These are phyloP conservation scores for Cystobasidium tubakii DNA, from an alignment of 768 basidiomycete genomes.

Conservation along the genomic window DNA sequence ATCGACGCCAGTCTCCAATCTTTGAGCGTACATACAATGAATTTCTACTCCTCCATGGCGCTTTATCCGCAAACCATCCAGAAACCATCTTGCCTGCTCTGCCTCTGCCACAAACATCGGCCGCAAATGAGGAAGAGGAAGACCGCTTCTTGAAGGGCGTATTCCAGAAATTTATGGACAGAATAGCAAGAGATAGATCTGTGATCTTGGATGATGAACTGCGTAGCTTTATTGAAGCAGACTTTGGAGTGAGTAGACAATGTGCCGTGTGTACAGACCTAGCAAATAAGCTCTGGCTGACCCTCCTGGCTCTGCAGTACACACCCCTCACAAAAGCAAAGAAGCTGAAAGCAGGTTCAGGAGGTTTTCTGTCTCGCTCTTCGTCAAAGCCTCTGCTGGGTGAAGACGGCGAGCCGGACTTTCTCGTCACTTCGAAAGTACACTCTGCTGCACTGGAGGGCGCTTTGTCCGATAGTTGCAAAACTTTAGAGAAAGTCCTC, in stretches of 20 bases:
- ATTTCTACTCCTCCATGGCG: constrained; percentile 87
- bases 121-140: constrained; percentile 95
- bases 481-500: constrained; percentile 67
- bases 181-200: constrained; percentile 87
- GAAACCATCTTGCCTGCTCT: constrained; percentile 95
- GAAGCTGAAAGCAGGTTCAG: constrained; percentile 62
- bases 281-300: neutral
- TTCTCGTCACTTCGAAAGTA: constrained; percentile 78
- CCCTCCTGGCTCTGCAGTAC: neutral
- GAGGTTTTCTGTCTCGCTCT: constrained; percentile 69
- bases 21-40: constrained; percentile 91
- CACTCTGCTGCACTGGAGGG: constrained; percentile 86
- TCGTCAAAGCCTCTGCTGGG: constrained; percentile 52
- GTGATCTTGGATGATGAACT: constrained; percentile 84
- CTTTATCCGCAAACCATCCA: constrained; percentile 80
- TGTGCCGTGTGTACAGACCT: neutral
- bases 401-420: constrained; percentile 91
- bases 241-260: constrained; percentile 65
- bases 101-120: constrained; percentile 92
- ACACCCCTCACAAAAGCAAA: constrained; percentile 70
- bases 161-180: constrained; percentile 87
- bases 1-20: constrained; percentile 41
- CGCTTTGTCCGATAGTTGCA: constrained; percentile 86
- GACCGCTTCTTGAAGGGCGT: constrained; percentile 90
- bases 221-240: constrained; percentile 89